Base-by-base conservation (phyloP, 495 filamentous ascomycete species). In the Xylaria nigripes region DNA sequence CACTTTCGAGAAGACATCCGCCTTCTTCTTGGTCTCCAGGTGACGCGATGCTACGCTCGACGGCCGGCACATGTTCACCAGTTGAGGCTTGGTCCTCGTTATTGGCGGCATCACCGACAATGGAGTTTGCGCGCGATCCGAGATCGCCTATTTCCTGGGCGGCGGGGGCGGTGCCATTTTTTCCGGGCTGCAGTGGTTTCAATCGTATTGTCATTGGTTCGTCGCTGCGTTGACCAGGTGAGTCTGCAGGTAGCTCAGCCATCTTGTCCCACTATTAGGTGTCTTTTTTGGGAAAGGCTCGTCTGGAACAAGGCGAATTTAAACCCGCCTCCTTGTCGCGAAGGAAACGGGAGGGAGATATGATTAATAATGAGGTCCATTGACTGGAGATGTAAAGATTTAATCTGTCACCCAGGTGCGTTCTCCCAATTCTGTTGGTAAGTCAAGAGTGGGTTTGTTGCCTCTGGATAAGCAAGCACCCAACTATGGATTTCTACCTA, bases 201-300 rank as follows among this genome's bases (percentile, higher is more conserved):
- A 43, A 19, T 46, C 30, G 36, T 16, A 40, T 42, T 40, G 36
- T 23, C 46, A 57, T 55, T 50, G 36, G 42, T 22, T 18, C 49
- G 46, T 52, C 53, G 48, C 24, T 54, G 27, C 32, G 45, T 27
- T 51, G 25, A 44, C 34, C 34, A 48, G 48, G 50, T 47, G 54
- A 45, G 46, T 50, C 27, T 49, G 30, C 16, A 54, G 52, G 47
- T 30, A 50, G 47, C 51, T 61, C 58, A 38, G 63, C 51, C 60
- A 57, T 65, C 29, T 40, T 55, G 32, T 21, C 8, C 21, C 42
- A 30, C 30, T 7, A n/a, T 41, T 18, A 52, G 29, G 50, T 30
- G 25, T 9, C 25, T 29, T 4, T 4, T 29, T 29, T 4, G 25
- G 25, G 4, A 29, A 29, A 9, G 25, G 25, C 45, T 51, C 6